Base-by-base conservation (phyloP, 1,284 basidiomycete genomes). In the Leccinum pachyderme region DNA sequence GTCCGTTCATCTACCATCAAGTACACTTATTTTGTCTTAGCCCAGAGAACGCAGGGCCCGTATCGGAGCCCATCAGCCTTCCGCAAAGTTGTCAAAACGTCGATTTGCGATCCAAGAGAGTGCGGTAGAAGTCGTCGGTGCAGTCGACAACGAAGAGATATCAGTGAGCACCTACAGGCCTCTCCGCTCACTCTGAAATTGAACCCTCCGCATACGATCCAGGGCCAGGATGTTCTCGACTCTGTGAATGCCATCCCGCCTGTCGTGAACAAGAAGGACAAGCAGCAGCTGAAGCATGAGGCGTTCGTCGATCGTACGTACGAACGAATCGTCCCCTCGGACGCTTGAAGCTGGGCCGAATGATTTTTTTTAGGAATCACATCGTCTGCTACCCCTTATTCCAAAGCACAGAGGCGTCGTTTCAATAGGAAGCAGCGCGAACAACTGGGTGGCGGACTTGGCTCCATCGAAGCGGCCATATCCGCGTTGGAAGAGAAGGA, bases 331-430 rank as follows among this genome's bases (percentile, higher is more conserved):
- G 7, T 45, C 35, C 35, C 37, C 9, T 39, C 37, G 37, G 37
- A 39, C 18, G 18, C 18, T 39, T 39, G 37, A 39, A 39, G 18
- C 9, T 22, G 37, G 11, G 15, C 13, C 5, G 46, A 32, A 29
- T 37, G 13, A 15, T 37, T 48, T 43, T 49, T 49, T 37, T 51
- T 60, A 90, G 89, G 83, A 45, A 70, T 90, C 47, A 80, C 79
- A 57, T 71, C 76, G 2, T 74, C 77, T 3, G 72, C 73, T 33
- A 74, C 77, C 0, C 84, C 86, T 2, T 86, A 90, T 67, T 92
- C 90, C 0, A 91, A 88, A 68, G 89, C 86, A 6, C 87, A 91
- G 65, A 74, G 73, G 31, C 81, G 87, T 28, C 81, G 91, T 27
- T 61, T 87, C 63, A 91, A 89, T 63, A 83, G 83, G 54, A 89